These are phyloP conservation scores for Leavenworthia alabamica DNA, from an alignment of 345 rosid genomes.

Conservation along the genomic window DNA sequence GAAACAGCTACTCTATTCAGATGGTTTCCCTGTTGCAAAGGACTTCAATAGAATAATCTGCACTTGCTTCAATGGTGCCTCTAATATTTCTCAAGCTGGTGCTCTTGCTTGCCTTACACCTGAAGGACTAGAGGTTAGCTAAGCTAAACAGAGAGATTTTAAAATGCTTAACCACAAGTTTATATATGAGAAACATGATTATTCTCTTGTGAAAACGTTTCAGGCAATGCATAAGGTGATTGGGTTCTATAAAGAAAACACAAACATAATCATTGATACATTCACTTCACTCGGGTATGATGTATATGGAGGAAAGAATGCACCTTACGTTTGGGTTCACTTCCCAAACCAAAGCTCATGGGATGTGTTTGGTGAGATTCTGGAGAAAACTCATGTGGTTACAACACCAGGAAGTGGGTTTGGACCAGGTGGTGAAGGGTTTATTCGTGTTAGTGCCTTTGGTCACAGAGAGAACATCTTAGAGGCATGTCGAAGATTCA, in stretches of 20 bases:
- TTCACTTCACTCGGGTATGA: slow-evolving; percentile 78
- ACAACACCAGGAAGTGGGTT: slow-evolving; percentile 90
- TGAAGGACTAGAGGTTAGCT: slow-evolving; percentile 65
- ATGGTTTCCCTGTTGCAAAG: slow-evolving; percentile 82
- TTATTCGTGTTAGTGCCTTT: slow-evolving; percentile 83
- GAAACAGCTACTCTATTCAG: slow-evolving; percentile 70
- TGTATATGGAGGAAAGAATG: slow-evolving; percentile 85
- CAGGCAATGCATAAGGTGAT: slow-evolving; percentile 84
- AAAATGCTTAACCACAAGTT: neutral
- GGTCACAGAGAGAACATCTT: slow-evolving; percentile 78
- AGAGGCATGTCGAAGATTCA: slow-evolving; percentile 92
- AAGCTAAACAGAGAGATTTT: neutral
- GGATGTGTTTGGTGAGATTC: slow-evolving; percentile 90
- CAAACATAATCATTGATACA: slow-evolving; percentile 67
- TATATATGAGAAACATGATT: neutral
- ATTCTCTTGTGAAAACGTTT: neutral
- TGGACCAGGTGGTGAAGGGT: slow-evolving; percentile 97
- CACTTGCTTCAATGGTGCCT: slow-evolving; percentile 93
- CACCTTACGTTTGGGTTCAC: slow-evolving; percentile 94
- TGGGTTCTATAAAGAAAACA: slow-evolving; percentile 93
- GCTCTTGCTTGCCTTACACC: slow-evolving; percentile 88
- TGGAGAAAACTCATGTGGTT: slow-evolving; percentile 89
- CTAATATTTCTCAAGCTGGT: slow-evolving; percentile 86
- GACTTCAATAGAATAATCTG: slow-evolving; percentile 84
- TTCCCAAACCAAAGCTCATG: slow-evolving; percentile 93